phyloP scores from a whole-genome alignment of 192 early-diverging fungal species.

The Geranomyces variabilis region DNA sequence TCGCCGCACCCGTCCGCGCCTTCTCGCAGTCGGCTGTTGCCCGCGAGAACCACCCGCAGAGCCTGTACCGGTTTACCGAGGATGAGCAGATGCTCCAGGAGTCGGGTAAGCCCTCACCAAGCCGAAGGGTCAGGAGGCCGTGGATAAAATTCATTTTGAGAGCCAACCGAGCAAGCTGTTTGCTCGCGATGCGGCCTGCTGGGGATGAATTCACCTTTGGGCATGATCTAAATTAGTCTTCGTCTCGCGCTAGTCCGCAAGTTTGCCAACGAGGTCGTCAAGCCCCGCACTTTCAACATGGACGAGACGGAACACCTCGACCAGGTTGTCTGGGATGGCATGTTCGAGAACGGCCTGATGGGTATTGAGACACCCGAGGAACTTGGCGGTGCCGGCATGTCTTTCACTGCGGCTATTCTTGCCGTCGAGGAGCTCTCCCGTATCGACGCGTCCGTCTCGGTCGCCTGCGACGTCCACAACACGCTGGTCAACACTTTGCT shows the following conservation, averaged over 20 bases:
- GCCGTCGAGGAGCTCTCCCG: constrained; percentile 18
- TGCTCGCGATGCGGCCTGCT: too few relatives aligned
- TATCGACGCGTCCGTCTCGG: constrained; percentile 85
- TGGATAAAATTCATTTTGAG: too few relatives aligned
- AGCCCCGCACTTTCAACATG: constrained; percentile 86
- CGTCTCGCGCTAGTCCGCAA: constrained; percentile 60
- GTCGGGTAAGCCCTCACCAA: constrained; percentile 50
- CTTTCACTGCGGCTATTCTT: constrained; percentile 60
- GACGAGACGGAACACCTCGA: constrained; percentile 89
- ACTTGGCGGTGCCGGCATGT: constrained; percentile 78
- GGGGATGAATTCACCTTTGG: background rate
- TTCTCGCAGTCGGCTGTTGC: constrained; percentile 15
- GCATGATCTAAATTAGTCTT: background rate
- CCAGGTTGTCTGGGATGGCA: constrained; percentile 72
- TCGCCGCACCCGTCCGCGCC: too few relatives aligned
- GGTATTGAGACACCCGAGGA: constrained; percentile 85
- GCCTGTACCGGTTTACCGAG: constrained; percentile 82
- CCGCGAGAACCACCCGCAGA: constrained; percentile 31
- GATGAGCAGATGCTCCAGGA: constrained; percentile 88
- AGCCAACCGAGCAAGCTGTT: too few relatives aligned
- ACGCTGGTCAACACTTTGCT: constrained; percentile 95
- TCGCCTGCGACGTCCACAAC: constrained; percentile 95
- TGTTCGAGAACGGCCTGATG: constrained; percentile 96
- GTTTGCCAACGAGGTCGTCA: constrained; percentile 82
- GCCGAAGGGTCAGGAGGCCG: background rate